Evolutionary conservation across 1,284 basidiomycete genomes (phyloP), one percentile per base, ranked within the genome.

Genomic region (Ceratobasidium sp.): DNA sequence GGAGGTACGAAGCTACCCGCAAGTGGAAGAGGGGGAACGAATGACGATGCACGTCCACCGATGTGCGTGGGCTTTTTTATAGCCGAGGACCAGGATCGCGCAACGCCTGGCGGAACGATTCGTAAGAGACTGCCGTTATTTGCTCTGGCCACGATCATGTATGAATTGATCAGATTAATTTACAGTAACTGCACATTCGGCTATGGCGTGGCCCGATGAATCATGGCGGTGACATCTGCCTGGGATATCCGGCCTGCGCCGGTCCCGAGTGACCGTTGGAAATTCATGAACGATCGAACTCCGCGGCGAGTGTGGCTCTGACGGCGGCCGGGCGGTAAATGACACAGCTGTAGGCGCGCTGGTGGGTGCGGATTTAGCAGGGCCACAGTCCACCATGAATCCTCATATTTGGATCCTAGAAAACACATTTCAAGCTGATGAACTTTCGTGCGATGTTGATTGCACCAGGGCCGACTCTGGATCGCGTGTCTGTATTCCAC

Each of bases 231-330:
- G n/a, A n/a, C n/a, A n/a, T n/a, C n/a, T n/a, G n/a, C n/a, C n/a
- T n/a, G n/a, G n/a, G n/a, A n/a, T n/a, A 26, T 12, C 46, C 26
- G 41, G 59, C 26, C 30, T n/a, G 16, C n/a, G 21, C 26, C 64
- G 64, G 64, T 50, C 36, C 36, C 36, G 48, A 55, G 36, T 32
- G 1, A 8, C 50, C 64, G 46, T 67, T 67, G 48, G 39, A 41
- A 67, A 67, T 67, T 67, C 32, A 23, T 34, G 64, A 26, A 28
- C 23, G 26, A 23, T 36, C 57, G 57, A 41, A 43, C 59, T n/a
- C 16, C 53, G 53, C 28, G 28, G 28, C 28, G 28, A n/a, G 28
- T 1, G 53, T 12, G 28, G 2, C 2, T n/a, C 28, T 26, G n/a
- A 9, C 16, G 59, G 26, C 26, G 6, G 41, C 26, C 14, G 59